Evolutionary conservation across 179 eudicot species (phyloP), one percentile per base, ranked within the genome.

Genomic region (Spergularia azorica): DNA sequence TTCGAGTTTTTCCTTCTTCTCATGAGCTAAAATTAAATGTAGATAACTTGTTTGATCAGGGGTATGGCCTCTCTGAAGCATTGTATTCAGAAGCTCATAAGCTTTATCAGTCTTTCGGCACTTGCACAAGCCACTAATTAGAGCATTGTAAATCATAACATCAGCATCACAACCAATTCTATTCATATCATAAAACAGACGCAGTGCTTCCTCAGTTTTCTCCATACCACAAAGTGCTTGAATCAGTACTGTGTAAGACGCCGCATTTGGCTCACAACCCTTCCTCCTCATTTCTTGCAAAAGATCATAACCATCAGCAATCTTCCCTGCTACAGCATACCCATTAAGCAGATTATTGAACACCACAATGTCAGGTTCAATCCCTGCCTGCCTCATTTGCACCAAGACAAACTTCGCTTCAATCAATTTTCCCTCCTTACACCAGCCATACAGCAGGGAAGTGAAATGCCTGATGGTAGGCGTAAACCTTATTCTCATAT

Each of bases 351-450:
- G 84, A 77, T 89, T 94, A 77, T 94, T 94, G 63, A 87, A 94
- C 39, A 92, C 97, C 70, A 94, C 97, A 56, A 92, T 83, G 76
- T 92, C 97, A 2, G 97, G 94, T 72, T 92, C 97, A 74, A 94
- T 87, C 63, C 96, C 94, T 3, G 87, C 86, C 74, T 89, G 88
- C 83, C 85, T 89, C 96, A 94, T 94, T 79, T 89, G 89, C 3
- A 92, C 91, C 87, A 94, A 77, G 51, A 94, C 94, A 71, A 82
- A 78, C 81, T 90, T 94, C n/a, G 97, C 97, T 85, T 94, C 98
- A 84, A 87, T 82, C 63, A 94, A 86, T 76, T 91, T 92, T 70
- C 97, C 97, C 79, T 89, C 96, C 71, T 48, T 91, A 75, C 98
- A 90, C 98, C 97, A 94, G 58, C 98, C 98, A 70, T 89, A 87